phyloP scores from a whole-genome alignment of 2,329 filamentous ascomycete genomes.

The Paracamarosporium sp. region DNA sequence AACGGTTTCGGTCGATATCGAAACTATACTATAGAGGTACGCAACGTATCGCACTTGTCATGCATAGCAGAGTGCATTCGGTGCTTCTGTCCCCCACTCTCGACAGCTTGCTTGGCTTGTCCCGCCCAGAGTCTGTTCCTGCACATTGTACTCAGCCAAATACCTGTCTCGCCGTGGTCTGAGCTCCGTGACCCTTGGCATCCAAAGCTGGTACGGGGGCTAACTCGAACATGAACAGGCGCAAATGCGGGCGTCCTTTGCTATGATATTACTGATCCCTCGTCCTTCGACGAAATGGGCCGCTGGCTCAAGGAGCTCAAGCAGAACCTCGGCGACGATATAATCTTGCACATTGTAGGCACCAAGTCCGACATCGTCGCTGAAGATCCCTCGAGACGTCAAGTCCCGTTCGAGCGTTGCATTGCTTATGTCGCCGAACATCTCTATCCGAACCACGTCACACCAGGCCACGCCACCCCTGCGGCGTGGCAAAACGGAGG shows the following conservation, averaged over 20 bases:
- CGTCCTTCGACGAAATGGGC: slow-evolving; percentile 90
- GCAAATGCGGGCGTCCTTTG: slow-evolving; percentile 93
- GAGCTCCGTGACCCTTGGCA: neutral
- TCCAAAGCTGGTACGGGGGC: neutral
- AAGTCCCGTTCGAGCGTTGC: slow-evolving; percentile 92
- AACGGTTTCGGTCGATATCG: slow-evolving; percentile 93
- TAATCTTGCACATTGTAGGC: slow-evolving; percentile 92
- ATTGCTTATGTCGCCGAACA: slow-evolving; percentile 96
- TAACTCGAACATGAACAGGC: slow-evolving; percentile 53
- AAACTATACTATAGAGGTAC: slow-evolving; percentile 85
- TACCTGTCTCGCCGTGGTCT: slow-evolving; percentile 3
- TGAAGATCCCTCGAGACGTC: slow-evolving; percentile 76
- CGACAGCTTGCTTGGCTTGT: neutral
- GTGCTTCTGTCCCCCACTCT: neutral
- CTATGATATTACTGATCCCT: slow-evolving; percentile 89
- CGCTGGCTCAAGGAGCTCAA: slow-evolving; percentile 87
- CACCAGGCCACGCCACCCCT: slow-evolving; percentile 47
- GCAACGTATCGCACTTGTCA: slow-evolving; percentile 12
- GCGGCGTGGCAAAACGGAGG: slow-evolving; percentile 50
- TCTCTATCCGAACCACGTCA: slow-evolving; percentile 70
- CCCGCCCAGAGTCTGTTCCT: slow-evolving; percentile 2
- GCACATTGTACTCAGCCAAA: slow-evolving; percentile 9
- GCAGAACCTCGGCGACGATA: slow-evolving; percentile 75
- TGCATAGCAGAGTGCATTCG: neutral
- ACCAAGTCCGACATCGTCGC: slow-evolving; percentile 82